Evolutionary conservation across 345 rosid species (phyloP).

Genomic region (Barbarea vulgaris): DNA sequence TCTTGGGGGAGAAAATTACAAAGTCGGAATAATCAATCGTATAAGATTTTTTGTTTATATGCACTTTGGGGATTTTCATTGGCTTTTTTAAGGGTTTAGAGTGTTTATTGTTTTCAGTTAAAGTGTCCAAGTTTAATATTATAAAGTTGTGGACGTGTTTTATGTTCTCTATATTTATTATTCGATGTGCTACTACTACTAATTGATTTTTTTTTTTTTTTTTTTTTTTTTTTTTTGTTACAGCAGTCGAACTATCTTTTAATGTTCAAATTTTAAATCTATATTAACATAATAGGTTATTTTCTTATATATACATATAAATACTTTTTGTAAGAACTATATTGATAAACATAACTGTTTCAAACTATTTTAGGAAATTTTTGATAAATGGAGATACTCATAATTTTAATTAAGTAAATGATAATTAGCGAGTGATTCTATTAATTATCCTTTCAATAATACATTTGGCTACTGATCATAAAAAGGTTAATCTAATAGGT

Average conservation of each 20-base stretch:
- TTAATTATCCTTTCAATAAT: too few species aligned
- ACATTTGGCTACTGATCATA: too few species aligned
- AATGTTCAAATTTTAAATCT: background rate
- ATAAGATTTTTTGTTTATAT: conserved; percentile 8
- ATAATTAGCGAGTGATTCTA: too few species aligned
- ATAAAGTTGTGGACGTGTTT: conserved; percentile 19
- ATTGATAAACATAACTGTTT: background rate
- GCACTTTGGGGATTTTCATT: conserved; percentile 22
- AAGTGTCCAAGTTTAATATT: conserved; percentile 3
- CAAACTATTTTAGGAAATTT: background rate
- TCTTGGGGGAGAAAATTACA: conserved; percentile 1
- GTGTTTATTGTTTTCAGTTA: conserved; percentile 32
- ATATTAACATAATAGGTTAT: background rate
- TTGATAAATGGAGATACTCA: background rate
- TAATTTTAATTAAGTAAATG: background rate
- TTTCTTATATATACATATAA: background rate
- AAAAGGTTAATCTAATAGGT: background rate
- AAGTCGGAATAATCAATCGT: conserved; percentile 16
- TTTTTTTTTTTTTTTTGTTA: background rate
- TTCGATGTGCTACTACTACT: background rate
- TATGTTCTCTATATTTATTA: background rate
- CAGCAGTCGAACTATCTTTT: background rate
- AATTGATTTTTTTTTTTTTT: background rate
- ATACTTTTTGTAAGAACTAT: background rate
- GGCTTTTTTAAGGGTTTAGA: conserved; percentile 11